phyloP scores from a whole-genome alignment of 305 asterid genomes.

The Fraxinus xanthoxyloides region DNA sequence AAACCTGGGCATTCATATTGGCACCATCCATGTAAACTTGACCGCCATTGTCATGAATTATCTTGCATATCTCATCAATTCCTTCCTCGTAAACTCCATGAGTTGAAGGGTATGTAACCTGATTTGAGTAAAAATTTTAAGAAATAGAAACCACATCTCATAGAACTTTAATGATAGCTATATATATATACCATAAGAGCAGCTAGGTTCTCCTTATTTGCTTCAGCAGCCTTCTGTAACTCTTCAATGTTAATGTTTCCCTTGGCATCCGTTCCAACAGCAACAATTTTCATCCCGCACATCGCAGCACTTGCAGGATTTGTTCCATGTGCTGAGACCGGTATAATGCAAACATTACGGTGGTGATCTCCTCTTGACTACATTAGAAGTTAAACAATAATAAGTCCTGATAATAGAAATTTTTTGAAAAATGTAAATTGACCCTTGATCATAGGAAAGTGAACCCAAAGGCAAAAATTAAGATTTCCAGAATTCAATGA shows the following conservation, averaged over 20 bases:
- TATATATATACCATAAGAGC: constrained; percentile 80
- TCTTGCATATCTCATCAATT: constrained; percentile 53
- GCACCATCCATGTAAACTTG: constrained; percentile 66
- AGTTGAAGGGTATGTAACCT: constrained; percentile 61
- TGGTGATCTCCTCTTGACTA: constrained; percentile 96
- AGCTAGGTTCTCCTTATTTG: constrained; percentile 68
- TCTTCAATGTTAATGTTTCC: constrained; percentile 94
- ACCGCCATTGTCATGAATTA: constrained; percentile 57
- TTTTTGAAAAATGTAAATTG: neutral
- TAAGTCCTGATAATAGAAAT: constrained; percentile 4
- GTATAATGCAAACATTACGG: constrained; percentile 93
- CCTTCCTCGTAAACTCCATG: constrained; percentile 66
- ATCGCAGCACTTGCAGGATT: constrained; percentile 98
- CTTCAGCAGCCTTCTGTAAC: constrained; percentile 80
- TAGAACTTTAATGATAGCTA: neutral
- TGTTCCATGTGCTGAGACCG: constrained; percentile 98
- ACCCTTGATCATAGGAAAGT: neutral
- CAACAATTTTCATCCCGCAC: constrained; percentile 98
- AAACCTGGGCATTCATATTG: constrained; percentile 61
- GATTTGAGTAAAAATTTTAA: neutral
- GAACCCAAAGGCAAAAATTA: neutral
- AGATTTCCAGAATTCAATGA: neutral
- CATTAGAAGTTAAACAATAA: constrained; percentile 22
- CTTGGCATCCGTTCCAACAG: constrained; percentile 92
- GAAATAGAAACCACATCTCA: neutral